Evolutionary conservation across 75 land plant genomes (phyloP), one percentile per base, ranked within the genome.

Genomic region (Azolla pinnata): DNA sequence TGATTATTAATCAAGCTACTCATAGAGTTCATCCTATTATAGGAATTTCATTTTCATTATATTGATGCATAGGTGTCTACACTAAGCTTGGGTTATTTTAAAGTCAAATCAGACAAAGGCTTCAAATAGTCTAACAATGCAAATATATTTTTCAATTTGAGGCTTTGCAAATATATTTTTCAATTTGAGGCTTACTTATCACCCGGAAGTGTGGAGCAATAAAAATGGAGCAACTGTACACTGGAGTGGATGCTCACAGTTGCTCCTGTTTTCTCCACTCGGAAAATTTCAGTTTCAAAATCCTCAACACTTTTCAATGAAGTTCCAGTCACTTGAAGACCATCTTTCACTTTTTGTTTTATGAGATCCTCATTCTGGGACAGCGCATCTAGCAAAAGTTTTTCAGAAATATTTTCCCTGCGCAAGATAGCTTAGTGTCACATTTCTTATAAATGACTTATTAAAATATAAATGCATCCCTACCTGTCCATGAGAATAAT

Each of bases 231-330:
- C 58, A 95, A 70, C 14, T 85, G 77, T 45, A 90, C 66, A 72
- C 91, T 83, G 34, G 73, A 83, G 17, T 62, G 74, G 40, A 78
- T 65, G 65, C 75, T 90, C 33, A 84, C 76, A 30, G 71, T 68
- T 7, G 99, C 99, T 20, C 91, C 91, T 31, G 99, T 83, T 25
- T 56, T 68, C 42, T 80, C 79, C 19, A 90, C 97, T 69, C 62
- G 59, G 56, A 81, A 95, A 1, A 55, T 60, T 18, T 63, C 61
- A 26, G 44, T 27, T 3, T 20, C 33, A 14, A 23, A 26, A 50
- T 69, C 85, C 52, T 81, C 81, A 33, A 62, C 54, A 23, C 27
- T 29, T 54, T 33, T 56, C 44, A 76, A 62, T 33, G 53, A 48
- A 16, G 21, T 32, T 38, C n/a, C 2, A 23, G 49, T 18, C 21